Base-by-base conservation (phyloP, 2,329 filamentous ascomycete genomes). In the Incumbomyces lentus region DNA sequence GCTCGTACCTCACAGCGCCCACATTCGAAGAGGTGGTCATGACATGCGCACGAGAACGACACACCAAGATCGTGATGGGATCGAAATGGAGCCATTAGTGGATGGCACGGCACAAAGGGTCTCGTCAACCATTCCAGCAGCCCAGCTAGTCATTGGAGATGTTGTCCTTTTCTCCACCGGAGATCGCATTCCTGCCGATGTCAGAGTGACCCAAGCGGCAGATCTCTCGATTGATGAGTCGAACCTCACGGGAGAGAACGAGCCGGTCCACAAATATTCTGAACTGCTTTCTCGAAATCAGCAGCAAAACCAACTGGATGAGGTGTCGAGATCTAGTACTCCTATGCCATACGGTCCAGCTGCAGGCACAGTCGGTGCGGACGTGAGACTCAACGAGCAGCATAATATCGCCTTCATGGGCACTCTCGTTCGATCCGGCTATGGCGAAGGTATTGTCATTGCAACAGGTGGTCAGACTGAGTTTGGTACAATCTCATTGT, bases 401-500 rank as follows among this genome's bases (percentile, higher is more conserved):
- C 85, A 84, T 58, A 96, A 98, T 59, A 89, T 98, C 62, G 92
- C 89, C 2, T 96, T 95, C 64, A 96, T 98, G 89, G 92, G 92
- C 22, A 98, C 92, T 2, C 67, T 98, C 54, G 88, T 98, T 30
- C 86, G 90, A 55, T 95, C 90, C 31, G 92, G 92, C 10, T 84
- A 98, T 59, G 92, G 92, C 0, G 89, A 95, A 63, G 92, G 92
- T 36, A 82, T 98, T 55, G 92, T 98, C n/a, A 93, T 95, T 62
- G 88, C 89, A 7, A 98, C 92, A 6, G 93, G 93, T 46, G 84
- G 85, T 29, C 80, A 86, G 49, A 98, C 93, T 0, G 88, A 96
- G 59, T 96, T 98, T 65, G 92, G 92, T 35, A 90, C 87, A 41
- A 98, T 98, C 57, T 94, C 90, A 16, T 84, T 89, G 13, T 95